Conservation (phyloP, 805 yeast genomes). For the Brettanomyces anomalus region DNA sequence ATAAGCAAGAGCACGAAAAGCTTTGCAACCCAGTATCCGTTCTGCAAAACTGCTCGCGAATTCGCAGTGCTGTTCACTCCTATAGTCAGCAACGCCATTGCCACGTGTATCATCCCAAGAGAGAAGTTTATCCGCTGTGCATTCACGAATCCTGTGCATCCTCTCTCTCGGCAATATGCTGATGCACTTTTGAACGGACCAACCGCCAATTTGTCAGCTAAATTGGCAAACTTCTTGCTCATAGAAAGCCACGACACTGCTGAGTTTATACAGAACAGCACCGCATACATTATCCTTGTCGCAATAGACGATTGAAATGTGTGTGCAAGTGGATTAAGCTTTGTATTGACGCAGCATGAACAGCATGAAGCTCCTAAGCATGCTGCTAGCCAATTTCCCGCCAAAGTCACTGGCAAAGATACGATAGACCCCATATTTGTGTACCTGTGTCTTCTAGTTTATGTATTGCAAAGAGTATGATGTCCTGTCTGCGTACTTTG, state of each 20-base stretch:
- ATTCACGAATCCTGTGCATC: conserved; percentile 82
- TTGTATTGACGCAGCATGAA: conserved; percentile 40
- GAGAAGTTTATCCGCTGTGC: conserved; percentile 92
- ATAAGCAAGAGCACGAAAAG: conserved; percentile 49
- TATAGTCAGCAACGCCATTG: conserved; percentile 55
- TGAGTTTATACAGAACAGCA: conserved; percentile 67
- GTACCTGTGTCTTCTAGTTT: background rate
- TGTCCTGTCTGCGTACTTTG: too few species aligned
- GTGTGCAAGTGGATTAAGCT: conserved; percentile 30
- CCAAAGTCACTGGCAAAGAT: conserved; percentile 62
- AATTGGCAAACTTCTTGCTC: conserved; percentile 65
- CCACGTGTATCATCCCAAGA: conserved; percentile 67
- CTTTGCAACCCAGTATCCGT: conserved; percentile 86
- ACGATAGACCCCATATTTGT: conserved; percentile 53
- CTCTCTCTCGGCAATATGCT: conserved; percentile 65
- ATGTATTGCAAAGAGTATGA: too few species aligned
- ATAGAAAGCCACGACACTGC: conserved; percentile 88
- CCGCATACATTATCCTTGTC: conserved; percentile 82
- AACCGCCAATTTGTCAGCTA: conserved; percentile 63
- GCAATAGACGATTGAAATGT: conserved; percentile 61
- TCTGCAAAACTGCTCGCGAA: conserved; percentile 76
- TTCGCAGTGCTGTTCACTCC: conserved; percentile 73
- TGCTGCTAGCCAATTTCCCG: conserved; percentile 56
- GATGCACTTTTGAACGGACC: conserved; percentile 53
- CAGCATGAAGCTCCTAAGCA: conserved; percentile 79